Evolutionary conservation across 768 basidiomycete genomes (phyloP).

Genomic region (Clitopilus passeckerianus): DNA sequence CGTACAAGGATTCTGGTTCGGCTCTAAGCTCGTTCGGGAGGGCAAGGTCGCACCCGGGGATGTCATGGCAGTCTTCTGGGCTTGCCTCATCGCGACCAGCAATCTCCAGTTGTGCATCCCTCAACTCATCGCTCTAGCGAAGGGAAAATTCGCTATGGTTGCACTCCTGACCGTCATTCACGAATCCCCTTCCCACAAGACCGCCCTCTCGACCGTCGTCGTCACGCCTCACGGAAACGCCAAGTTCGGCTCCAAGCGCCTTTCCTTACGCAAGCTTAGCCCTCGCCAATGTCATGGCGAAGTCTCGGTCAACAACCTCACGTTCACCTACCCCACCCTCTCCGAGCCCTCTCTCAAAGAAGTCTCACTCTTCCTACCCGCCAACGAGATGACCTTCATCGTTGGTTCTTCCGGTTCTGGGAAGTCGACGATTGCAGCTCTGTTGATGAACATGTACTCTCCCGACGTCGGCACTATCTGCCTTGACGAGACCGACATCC

Average conservation of each 20-base stretch:
- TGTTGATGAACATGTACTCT: constrained; percentile 78
- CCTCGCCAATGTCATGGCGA: constrained; percentile 69
- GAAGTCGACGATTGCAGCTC: constrained; percentile 84
- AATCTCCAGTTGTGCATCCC: constrained; percentile 88
- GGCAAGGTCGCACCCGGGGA: constrained; percentile 65
- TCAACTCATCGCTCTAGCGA: constrained; percentile 67
- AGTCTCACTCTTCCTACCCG: constrained; percentile 61
- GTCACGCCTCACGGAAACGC: constrained; percentile 5
- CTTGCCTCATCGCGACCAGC: constrained; percentile 83
- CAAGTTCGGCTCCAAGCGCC: constrained; percentile 34
- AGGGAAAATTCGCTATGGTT: constrained; percentile 81
- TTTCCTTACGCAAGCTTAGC: constrained; percentile 54
- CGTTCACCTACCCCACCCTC: constrained; percentile 82
- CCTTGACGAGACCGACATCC: constrained; percentile 79
- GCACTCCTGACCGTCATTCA: constrained; percentile 59
- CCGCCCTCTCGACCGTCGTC: constrained; percentile 3
- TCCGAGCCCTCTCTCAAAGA: constrained; percentile 62
- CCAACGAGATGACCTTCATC: constrained; percentile 84
- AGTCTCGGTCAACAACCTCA: constrained; percentile 65
- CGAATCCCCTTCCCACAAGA: constrained; percentile 24
- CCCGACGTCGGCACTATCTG: constrained; percentile 61
- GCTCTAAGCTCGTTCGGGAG: constrained; percentile 79
- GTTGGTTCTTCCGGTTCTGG: constrained; percentile 91
- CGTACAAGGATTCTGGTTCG: constrained; percentile 97
- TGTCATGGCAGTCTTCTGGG: constrained; percentile 98